Evolutionary conservation across 2,329 filamentous ascomycete species (phyloP), one percentile per base, ranked within the genome.

Genomic region (Ascochyta rabiei): DNA sequence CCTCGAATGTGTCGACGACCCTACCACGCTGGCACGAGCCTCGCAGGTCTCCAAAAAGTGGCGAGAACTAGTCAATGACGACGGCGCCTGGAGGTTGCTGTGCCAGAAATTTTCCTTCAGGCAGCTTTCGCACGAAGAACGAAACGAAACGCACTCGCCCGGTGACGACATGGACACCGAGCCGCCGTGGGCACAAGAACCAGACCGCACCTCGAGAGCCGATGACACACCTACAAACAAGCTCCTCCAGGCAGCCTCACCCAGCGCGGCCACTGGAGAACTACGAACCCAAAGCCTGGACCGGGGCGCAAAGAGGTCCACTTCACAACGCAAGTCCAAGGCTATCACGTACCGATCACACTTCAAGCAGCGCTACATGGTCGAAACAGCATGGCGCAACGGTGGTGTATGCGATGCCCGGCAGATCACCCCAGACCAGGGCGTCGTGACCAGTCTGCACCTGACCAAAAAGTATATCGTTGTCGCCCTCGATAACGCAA

Each of bases 61-160:
- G 95, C 86, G 91, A 60, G 93, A 97, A 75, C 82, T 99, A 7
- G 82, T 99, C 44, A 93, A 89, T 71, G 95, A 99, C 74, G 95
- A 99, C 75, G 93, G 97, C 77, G 96, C 95, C 1, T 99, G 95
- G 95, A 97, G 96, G 79, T 91, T 95, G 58, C 83, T 99, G 18
- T 98, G 93, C 73, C 91, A 96, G 62, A 97, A 96, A 77, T 93
- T 96, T 74, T 92, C 95, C 58, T 99, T 96, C 75, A 86, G 84
- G 43, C 76, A 81, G 46, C 72, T 83, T 45, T 81, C 82, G 76
- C 75, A 81, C 60, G 77, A 80, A 48, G 71, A 74, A 37, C 55
- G 61, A n/a, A 68, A 54, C 53, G 63, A 70, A 35, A 62, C 66
- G 31, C 59, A 65, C 44, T 65, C 70, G 41, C 55, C 60, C 15